These are phyloP conservation scores for Agrostemma githago DNA, from an alignment of 148 eudicot genomes.

Conservation along the genomic window DNA sequence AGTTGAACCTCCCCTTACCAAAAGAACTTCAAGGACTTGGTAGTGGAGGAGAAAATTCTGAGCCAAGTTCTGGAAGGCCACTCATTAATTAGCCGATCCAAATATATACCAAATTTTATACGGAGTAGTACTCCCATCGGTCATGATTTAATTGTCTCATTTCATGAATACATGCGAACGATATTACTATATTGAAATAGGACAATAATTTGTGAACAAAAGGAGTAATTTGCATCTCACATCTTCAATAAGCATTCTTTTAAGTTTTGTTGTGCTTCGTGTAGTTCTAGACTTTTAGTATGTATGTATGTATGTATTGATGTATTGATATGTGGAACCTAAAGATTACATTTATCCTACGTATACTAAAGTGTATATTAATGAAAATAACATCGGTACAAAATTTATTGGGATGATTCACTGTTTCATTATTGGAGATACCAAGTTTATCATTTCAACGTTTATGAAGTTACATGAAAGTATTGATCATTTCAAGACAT, in stretches of 20 bases:
- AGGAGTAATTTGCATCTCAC: neutral
- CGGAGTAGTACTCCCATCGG: too few relatives aligned
- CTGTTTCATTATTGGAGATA: neutral
- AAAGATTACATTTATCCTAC: neutral
- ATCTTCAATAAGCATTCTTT: neutral
- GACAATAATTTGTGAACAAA: too few relatives aligned
- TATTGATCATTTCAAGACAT: too few relatives aligned
- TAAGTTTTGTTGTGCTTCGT: conserved; percentile 10
- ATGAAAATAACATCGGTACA: neutral
- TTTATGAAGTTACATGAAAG: too few relatives aligned
- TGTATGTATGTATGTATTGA: neutral
- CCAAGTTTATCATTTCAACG: too few relatives aligned
- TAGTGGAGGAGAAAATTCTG: conserved; percentile 22
- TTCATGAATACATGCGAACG: too few relatives aligned
- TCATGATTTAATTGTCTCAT: too few relatives aligned
- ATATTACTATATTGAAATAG: too few relatives aligned
- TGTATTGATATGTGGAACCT: conserved; percentile 2
- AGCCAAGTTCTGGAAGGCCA: conserved; percentile 35
- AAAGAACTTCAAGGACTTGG: conserved; percentile 40
- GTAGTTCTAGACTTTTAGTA: neutral
- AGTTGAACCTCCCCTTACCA: conserved; percentile 67
- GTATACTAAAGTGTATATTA: neutral
- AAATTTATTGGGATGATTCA: neutral
- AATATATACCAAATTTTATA: neutral
- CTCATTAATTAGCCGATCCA: conserved; percentile 40